phyloP scores from a whole-genome alignment of 768 basidiomycete species.

The Tricholoma flavovirens region DNA sequence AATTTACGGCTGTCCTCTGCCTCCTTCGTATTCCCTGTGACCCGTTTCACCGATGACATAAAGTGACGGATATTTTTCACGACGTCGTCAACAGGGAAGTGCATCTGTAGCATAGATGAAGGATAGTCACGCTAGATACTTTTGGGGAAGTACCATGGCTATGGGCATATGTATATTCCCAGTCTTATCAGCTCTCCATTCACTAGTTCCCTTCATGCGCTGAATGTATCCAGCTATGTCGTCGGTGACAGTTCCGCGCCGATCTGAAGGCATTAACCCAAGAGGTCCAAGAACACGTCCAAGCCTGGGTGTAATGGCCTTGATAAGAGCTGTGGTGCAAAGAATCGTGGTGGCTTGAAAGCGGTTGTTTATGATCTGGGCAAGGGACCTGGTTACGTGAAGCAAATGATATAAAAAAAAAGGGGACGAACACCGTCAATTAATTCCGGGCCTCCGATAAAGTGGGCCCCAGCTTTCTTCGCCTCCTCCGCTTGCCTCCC shows the following conservation, averaged over 20 bases:
- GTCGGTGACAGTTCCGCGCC: constrained; percentile 91
- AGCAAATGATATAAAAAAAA: background rate
- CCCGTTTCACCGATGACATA: constrained; percentile 65
- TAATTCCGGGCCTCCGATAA: constrained; percentile 87
- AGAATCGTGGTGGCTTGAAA: constrained; percentile 81
- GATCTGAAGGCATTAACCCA: constrained; percentile 92
- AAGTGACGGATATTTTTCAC: constrained; percentile 76
- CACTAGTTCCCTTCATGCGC: constrained; percentile 72
- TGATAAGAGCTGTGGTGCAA: constrained; percentile 74
- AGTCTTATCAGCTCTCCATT: constrained; percentile 89
- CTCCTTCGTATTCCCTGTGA: constrained; percentile 64
- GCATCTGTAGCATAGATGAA: constrained; percentile 40
- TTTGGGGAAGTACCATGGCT: constrained; percentile 50
- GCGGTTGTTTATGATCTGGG: constrained; percentile 66
- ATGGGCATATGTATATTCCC: constrained; percentile 83
- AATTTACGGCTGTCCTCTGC: constrained; percentile 36
- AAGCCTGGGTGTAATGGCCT: constrained; percentile 72
- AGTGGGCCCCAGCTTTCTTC: constrained; percentile 79
- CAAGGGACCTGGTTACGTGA: constrained; percentile 5
- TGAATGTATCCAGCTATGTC: constrained; percentile 80
- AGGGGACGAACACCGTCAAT: constrained; percentile 71
- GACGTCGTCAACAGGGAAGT: constrained; percentile 72
- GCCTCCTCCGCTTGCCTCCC: constrained; percentile 80
- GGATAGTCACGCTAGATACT: background rate
- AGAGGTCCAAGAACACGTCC: constrained; percentile 79